phyloP scores from a whole-genome alignment of 1,284 basidiomycete genomes.

The Mycena citricolor region DNA sequence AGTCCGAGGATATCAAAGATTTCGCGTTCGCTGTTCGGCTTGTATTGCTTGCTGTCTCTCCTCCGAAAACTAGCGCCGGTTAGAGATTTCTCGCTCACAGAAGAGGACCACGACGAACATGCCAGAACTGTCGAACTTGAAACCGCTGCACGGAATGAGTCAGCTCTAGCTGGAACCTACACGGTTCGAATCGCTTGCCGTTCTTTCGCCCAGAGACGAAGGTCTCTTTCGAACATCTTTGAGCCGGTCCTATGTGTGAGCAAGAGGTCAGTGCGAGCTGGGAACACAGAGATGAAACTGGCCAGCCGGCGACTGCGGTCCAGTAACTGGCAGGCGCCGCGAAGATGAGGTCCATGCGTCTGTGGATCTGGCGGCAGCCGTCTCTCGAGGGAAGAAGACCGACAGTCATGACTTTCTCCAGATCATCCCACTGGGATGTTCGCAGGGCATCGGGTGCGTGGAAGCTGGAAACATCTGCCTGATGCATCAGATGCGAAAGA shows the following conservation, averaged over 20 bases:
- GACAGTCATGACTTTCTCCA: conserved; percentile 72
- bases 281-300: conserved; percentile 25
- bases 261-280: not conserved
- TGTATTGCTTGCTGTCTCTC: conserved; percentile 59
- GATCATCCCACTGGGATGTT: conserved; percentile 57
- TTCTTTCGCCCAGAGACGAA: conserved; percentile 69
- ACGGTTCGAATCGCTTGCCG: conserved; percentile 41
- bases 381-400: conserved; percentile 51
- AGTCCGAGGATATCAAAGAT: conserved; percentile 69
- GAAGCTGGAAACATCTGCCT: conserved; percentile 56
- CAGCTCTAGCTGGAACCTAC: conserved; percentile 3
- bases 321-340: conserved; percentile 68
- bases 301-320: conserved; percentile 81
- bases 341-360: conserved; percentile 77
- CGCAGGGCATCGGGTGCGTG: conserved; percentile 53
- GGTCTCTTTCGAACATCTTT: conserved; percentile 78
- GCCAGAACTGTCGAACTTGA: conserved; percentile 80
- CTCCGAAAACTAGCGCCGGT: conserved; percentile 51
- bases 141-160: conserved; percentile 43
- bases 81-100: conserved; percentile 16
- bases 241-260: conserved; percentile 65
- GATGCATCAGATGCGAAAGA: conserved; percentile 16
- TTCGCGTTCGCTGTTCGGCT: conserved; percentile 64
- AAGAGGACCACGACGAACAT: conserved; percentile 47
- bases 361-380: conserved; percentile 39